A percentile compares a stretch with the other conserved stretches of the same genome.
Conservation (phyloP, 23 red algal species). For the Gracilaria caudata region DNA sequence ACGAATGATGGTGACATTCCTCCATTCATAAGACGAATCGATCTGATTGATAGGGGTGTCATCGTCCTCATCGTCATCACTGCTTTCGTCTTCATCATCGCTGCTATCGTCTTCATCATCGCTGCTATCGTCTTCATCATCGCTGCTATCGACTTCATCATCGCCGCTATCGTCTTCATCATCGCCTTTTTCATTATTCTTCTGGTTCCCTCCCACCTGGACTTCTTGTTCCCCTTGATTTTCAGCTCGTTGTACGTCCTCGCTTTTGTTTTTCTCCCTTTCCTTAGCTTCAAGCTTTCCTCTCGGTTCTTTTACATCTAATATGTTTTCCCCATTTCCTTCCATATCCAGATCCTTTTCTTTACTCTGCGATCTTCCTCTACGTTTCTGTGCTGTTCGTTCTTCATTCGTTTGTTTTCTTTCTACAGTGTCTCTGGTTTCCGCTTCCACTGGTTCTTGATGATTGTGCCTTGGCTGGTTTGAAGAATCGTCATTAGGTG, state of each 20-base stretch:
- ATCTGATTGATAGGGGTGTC: slow-evolving; percentile 12
- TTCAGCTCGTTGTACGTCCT: neutral
- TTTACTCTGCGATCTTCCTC: neutral
- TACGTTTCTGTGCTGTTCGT: neutral
- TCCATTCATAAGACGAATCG: slow-evolving; percentile 28
- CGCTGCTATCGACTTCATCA: neutral
- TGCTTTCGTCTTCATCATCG: neutral
- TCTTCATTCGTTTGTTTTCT: neutral
- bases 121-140: no score
- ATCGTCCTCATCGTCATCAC: neutral
- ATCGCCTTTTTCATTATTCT: neutral
- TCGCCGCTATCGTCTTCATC: neutral
- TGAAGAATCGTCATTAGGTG: neutral
- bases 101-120: no score
- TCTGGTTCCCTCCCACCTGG: no score
- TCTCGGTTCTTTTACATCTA: neutral
- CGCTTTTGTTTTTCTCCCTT: neutral
- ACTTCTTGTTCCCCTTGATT: neutral
- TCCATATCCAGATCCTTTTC: neutral
- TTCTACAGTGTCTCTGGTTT: neutral
- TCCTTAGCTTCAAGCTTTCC: no score
- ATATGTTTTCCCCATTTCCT: neutral
- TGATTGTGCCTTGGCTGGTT: neutral
- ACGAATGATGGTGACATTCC: slow-evolving; percentile 36
- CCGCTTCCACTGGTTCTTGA: neutral